phyloP scores from a whole-genome alignment of 108 stramenopile genomes.

The Poteriospumella lacustris region DNA sequence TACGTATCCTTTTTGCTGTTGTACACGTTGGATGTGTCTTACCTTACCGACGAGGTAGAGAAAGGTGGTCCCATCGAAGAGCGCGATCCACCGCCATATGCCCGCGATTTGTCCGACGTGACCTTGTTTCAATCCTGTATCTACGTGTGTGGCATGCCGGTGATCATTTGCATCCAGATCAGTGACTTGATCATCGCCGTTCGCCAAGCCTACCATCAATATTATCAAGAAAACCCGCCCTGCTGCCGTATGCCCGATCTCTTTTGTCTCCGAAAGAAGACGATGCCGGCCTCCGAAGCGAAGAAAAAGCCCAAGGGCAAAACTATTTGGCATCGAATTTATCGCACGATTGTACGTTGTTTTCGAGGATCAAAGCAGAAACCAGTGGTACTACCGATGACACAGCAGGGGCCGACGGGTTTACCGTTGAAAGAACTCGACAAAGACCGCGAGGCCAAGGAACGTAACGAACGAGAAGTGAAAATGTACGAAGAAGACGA shows the following conservation, averaged over 20 bases:
- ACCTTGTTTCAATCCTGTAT: not conserved
- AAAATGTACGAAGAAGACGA: too few species aligned
- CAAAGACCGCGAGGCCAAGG: too few species aligned
- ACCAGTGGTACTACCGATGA: not conserved
- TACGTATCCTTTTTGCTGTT: not conserved
- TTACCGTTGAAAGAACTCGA: too few species aligned
- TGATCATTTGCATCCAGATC: not conserved
- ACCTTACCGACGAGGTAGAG: not conserved
- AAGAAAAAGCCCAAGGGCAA: not conserved
- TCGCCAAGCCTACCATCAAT: not conserved
- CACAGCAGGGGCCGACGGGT: too few species aligned
- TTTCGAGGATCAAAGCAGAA: not conserved
- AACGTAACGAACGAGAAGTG: too few species aligned
- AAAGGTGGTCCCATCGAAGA: slow-evolving; percentile 2
- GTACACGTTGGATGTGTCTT: not conserved
- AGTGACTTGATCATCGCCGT: not conserved
- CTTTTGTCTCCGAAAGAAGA: too few species aligned
- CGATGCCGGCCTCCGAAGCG: not conserved
- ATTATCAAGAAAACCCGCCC: slow-evolving; percentile 7
- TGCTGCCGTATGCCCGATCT: too few species aligned
- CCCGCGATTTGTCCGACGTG: not conserved
- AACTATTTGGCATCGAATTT: not conserved
- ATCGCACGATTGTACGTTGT: not conserved
- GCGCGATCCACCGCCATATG: not conserved
- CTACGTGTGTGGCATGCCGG: not conserved